Evolutionary conservation across 306 rosid genomes (phyloP), one percentile per base, ranked within the genome.

Genomic region (Malus fusca): DNA sequence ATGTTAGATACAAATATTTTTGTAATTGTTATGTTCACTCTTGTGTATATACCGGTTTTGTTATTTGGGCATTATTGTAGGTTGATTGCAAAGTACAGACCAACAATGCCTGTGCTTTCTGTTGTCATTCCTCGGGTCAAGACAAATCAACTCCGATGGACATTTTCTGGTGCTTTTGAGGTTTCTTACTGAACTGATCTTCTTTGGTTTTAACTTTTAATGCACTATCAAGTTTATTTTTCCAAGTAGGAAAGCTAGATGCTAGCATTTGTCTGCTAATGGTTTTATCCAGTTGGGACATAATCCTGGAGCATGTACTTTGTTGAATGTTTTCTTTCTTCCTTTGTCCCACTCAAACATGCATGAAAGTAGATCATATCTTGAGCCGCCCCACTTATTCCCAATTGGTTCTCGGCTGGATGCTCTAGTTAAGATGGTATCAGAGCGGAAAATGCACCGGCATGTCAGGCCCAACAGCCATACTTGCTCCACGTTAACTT

Each of bases 101-200:
- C 98, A 43, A 90, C 94, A 43, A 94, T 94, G 98, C 98, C 98
- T 2, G 98, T 91, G 48, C 84, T 94, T 68, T 94, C 98, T 59
- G 94, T 94, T 59, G 97, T 94, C 83, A 82, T 91, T 75, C 98
- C 98, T 56, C 84, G 89, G 69, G 87, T 91, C 21, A 85, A 86
- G 87, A 87, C 97, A 73, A 83, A 94, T 85, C 96, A 94, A 79
- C 84, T 91, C 12, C 88, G 83, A 71, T 94, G 97, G 98, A 89
- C 91, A 85, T 87, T 91, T 67, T 76, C 82, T 76, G 98, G 98
- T 62, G 96, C 96, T 48, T 90, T 88, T 81, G 94, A 91, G 98
- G 98, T 94, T 61, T 25, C 72, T 72, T 71, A 66, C 72, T 76
- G 76, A 75, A 30, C 44, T 35, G 26, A 19, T 52, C 6, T 13